These are phyloP conservation scores for Metarhizium anisopliae DNA, from an alignment of 2,329 filamentous ascomycete genomes.

Conservation along the genomic window DNA sequence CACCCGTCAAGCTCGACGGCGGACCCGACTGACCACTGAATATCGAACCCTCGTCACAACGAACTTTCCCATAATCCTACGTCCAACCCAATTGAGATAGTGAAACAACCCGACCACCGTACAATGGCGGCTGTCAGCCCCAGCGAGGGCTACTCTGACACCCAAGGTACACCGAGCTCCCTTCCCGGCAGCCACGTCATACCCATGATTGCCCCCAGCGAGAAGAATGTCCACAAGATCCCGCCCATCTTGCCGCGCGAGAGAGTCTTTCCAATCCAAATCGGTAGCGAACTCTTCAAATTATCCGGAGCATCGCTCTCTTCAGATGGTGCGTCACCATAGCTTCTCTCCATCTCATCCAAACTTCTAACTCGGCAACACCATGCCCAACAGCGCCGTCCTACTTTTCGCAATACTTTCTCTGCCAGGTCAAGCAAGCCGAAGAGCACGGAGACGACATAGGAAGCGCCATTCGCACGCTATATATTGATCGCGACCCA, in stretches of 20 bases:
- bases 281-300: constrained; percentile 63
- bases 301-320: constrained; percentile 65
- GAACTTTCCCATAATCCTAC: no score
- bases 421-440: constrained; percentile 64
- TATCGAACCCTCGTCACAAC: no score
- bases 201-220: constrained; percentile 13
- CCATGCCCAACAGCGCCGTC: constrained; percentile 61
- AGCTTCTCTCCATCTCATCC: background rate
- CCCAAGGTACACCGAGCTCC: constrained; percentile 7
- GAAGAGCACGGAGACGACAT: constrained; percentile 48
- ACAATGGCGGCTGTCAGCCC: constrained; percentile 19
- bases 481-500: constrained; percentile 94
- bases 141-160: constrained; percentile 13
- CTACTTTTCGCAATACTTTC: constrained; percentile 93
- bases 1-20: no score
- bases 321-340: constrained; percentile 48
- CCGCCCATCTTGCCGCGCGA: constrained; percentile 56
- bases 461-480: constrained; percentile 52
- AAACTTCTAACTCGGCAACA: constrained; percentile 1
- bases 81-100: background rate
- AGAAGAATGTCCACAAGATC: constrained; percentile 35
- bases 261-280: constrained; percentile 67
- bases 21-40: no score
- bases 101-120: background rate
- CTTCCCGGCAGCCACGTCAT: constrained; percentile 10